Evolutionary conservation across 2,329 filamentous ascomycete species (phyloP).

Genomic region (Hymenoscyphus infarciens): DNA sequence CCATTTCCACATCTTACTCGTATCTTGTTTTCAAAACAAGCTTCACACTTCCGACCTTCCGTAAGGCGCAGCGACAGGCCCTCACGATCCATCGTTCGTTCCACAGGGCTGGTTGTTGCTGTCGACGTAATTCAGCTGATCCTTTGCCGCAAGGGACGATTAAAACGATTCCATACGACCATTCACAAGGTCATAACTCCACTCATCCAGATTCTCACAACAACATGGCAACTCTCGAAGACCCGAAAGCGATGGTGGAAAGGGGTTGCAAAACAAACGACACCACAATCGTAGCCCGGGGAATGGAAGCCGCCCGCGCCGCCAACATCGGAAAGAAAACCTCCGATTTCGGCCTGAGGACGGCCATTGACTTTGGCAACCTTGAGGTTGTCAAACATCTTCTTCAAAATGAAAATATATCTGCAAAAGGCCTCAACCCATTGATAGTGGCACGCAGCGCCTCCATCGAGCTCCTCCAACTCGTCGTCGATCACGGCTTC

Average conservation of each 20-base stretch:
- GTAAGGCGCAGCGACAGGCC: no score
- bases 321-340: not conserved
- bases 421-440: not conserved
- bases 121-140: no score
- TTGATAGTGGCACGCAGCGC: not conserved
- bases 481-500: slow-evolving; percentile 3
- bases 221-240: no score
- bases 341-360: not conserved
- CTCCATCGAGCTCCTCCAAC: slow-evolving; percentile 4
- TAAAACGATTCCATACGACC: no score
- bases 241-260: not conserved
- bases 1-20: no score
- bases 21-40: no score
- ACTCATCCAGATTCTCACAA: no score
- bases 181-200: no score
- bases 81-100: no score
- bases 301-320: not conserved
- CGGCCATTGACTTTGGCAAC: not conserved
- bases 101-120: no score
- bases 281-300: not conserved
- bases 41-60: no score
- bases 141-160: no score
- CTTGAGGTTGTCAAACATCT: not conserved
- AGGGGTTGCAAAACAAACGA: slow-evolving; percentile 3
- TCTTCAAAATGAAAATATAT: not conserved